phyloP scores from a whole-genome alignment of 306 rosid species.

The Corylus americana region DNA sequence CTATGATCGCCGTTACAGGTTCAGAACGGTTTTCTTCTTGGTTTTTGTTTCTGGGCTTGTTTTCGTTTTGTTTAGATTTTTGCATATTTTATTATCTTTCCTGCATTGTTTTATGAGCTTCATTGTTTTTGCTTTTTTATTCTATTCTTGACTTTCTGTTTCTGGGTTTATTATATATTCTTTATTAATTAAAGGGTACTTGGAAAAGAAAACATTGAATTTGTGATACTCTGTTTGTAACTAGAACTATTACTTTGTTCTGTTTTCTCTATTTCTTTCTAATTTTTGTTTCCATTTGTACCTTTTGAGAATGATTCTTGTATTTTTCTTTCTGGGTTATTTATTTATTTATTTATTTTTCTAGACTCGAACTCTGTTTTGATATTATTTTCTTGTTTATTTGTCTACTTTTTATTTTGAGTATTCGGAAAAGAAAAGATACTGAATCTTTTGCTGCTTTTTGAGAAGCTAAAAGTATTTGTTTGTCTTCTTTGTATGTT shows the following conservation, averaged over 20 bases:
- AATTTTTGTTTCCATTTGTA: neutral
- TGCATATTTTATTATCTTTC: neutral
- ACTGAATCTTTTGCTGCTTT: neutral
- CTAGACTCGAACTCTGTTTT: neutral
- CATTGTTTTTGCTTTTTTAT: neutral
- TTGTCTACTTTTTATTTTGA: neutral
- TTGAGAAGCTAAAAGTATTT: neutral
- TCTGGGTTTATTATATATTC: neutral
- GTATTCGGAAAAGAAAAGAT: neutral
- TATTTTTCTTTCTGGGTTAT: neutral
- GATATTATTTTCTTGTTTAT: neutral
- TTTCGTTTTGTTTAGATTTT: neutral
- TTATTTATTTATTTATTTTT: neutral
- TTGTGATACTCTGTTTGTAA: slow-evolving; percentile 6
- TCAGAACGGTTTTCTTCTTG: neutral
- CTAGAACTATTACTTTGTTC: neutral
- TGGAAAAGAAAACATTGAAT: slow-evolving; percentile 15
- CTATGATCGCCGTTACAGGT: slow-evolving; percentile 85
- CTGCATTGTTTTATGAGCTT: neutral
- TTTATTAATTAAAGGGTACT: neutral
- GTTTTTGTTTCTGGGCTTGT: neutral
- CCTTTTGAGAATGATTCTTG: neutral
- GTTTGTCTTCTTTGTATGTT: neutral
- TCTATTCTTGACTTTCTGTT: neutral
- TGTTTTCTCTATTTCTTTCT: neutral